phyloP scores from a whole-genome alignment of 192 early-diverging fungal species.

The Backusella tuberculispora region DNA sequence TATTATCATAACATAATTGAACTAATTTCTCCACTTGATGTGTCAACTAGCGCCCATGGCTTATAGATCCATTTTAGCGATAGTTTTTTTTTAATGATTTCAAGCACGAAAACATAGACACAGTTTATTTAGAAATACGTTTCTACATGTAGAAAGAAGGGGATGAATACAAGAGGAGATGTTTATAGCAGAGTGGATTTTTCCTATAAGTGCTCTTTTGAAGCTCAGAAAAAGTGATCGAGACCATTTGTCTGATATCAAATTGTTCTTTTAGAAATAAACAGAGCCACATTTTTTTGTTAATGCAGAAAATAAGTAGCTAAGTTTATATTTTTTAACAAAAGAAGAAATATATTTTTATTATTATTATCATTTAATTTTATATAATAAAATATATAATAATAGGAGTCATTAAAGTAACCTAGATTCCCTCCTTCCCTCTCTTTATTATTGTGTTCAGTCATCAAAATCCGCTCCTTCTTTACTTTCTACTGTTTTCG shows the following conservation, averaged over 20 bases:
- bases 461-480: no score
- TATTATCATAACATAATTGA: constrained; percentile 11
- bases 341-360: neutral
- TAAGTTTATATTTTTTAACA: no score
- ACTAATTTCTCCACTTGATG: constrained; percentile 5
- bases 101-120: neutral
- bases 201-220: neutral
- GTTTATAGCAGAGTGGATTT: neutral
- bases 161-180: neutral
- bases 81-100: neutral
- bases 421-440: neutral
- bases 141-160: neutral
- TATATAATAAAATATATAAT: neutral
- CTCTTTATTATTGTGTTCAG: no score
- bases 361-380: neutral
- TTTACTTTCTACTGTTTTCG: neutral
- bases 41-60: neutral
- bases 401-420: neutral
- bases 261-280: neutral
- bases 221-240: constrained; percentile 2
- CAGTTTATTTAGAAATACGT: constrained; percentile 4
- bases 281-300: neutral
- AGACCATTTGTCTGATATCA: neutral
- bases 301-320: neutral
- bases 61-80: neutral